Percentiles rank a stretch among this genome's conserved stretches.
These are phyloP conservation scores for Pestalotiopsis sp. DNA, from an alignment of 2,329 filamentous ascomycete genomes.

Conservation along the genomic window DNA sequence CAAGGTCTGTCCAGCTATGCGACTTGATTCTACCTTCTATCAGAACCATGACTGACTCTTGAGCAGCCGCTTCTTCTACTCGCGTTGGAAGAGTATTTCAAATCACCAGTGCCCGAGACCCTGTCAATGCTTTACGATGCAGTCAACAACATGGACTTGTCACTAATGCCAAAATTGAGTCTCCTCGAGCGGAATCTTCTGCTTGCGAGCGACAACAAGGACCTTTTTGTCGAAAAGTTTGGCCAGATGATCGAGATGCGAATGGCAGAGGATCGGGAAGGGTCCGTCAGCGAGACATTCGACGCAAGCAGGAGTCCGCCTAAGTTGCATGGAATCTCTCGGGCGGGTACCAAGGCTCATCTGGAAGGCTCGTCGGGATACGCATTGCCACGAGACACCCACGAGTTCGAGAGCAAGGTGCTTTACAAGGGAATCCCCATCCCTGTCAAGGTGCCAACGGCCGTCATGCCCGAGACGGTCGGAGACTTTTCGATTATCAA, in stretches of 20 bases:
- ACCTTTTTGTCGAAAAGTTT: conserved; percentile 97
- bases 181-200: conserved; percentile 82
- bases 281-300: conserved; percentile 41
- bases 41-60: conserved; percentile 17
- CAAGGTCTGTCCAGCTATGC: conserved; percentile 61
- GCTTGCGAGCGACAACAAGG: conserved; percentile 89
- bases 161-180: conserved; percentile 84
- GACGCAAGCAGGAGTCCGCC: conserved; percentile 52
- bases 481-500: conserved; percentile 98
- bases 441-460: conserved; percentile 93
- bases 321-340: conserved; percentile 51
- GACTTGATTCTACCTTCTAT: not conserved
- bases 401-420: conserved; percentile 95
- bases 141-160: conserved; percentile 96
- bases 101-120: conserved; percentile 84
- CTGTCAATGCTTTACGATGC: conserved; percentile 86
- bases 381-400: conserved; percentile 85
- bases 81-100: conserved; percentile 96
- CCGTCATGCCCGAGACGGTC: conserved; percentile 91
- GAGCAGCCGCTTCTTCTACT: conserved; percentile 79
- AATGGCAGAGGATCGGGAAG: conserved; percentile 64
- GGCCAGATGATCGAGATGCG: conserved; percentile 89
- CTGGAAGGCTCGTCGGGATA: conserved; percentile 67
- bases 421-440: conserved; percentile 96
- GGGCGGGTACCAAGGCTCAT: conserved; percentile 64